Percentiles rank a stretch among this genome's conserved stretches.
Conservation (phyloP, 176 grass and related monocot species). For the Bothriochloa decipiens region DNA sequence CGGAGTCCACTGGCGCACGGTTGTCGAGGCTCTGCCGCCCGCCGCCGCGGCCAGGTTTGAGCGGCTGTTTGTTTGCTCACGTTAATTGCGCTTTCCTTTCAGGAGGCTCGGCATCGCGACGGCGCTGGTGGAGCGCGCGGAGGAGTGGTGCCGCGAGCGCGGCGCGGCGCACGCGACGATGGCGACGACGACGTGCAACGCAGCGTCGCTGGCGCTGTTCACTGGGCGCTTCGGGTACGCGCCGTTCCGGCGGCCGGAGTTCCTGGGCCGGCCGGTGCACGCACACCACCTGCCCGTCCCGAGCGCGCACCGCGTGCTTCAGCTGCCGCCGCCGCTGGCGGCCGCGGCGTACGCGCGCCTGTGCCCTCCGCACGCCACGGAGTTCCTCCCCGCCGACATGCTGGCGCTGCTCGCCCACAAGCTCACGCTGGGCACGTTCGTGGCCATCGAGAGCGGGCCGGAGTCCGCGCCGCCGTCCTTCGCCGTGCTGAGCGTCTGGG, state of each 20-base stretch:
- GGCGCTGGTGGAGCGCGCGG: slow-evolving; percentile 54
- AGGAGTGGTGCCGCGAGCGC: slow-evolving; percentile 48
- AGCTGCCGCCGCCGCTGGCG: slow-evolving; percentile 47
- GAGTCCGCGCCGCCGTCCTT: slow-evolving; percentile 41
- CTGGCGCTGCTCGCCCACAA: slow-evolving; percentile 64
- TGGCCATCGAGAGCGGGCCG: slow-evolving; percentile 42
- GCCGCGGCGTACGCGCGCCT: slow-evolving; percentile 45
- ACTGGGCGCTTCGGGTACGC: slow-evolving; percentile 60
- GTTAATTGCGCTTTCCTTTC: neutral
- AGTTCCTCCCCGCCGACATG: slow-evolving; percentile 81
- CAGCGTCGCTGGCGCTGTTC: slow-evolving; percentile 73
- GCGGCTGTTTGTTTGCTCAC: neutral
- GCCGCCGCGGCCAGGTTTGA: neutral
- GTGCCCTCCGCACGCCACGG: slow-evolving; percentile 39
- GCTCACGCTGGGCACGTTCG: slow-evolving; percentile 70
- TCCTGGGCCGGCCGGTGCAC: slow-evolving; percentile 71
- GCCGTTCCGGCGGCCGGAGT: slow-evolving; percentile 57
- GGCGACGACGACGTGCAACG: slow-evolving; percentile 63
- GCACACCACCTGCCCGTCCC: slow-evolving; percentile 40
- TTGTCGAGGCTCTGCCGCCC: neutral
- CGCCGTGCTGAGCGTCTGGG: slow-evolving; percentile 71
- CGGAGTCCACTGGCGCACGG: slow-evolving; percentile 19
- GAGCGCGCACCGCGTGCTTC: slow-evolving; percentile 32
- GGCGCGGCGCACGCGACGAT: slow-evolving; percentile 64
- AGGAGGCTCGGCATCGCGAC: slow-evolving; percentile 67